Percentiles rank a stretch among this genome's conserved stretches.
Evolutionary conservation across 495 filamentous ascomycete species (phyloP).

Genomic region (Massariosphaeria phaeospora): DNA sequence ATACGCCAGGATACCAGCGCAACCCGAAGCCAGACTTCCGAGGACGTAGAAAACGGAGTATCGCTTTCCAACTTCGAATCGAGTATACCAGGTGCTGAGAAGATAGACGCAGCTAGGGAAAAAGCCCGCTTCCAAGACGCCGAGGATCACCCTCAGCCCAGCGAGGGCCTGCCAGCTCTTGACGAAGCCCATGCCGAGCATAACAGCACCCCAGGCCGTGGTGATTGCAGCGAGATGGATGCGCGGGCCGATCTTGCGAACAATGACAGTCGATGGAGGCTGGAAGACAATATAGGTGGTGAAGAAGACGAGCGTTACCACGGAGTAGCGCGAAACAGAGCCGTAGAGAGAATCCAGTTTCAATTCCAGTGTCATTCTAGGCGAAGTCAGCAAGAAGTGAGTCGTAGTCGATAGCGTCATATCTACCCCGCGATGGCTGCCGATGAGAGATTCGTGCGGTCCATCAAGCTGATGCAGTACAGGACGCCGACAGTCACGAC

Average conservation of each 20-base stretch:
- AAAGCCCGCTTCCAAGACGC: constrained; percentile 62
- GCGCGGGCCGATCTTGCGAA: constrained; percentile 58
- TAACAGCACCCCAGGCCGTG: constrained; percentile 47
- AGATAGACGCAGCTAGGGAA: constrained; percentile 61
- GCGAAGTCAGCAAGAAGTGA: constrained; percentile 7
- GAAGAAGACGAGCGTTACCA: constrained; percentile 62
- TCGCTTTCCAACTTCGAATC: constrained; percentile 61
- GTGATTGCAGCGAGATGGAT: constrained; percentile 52
- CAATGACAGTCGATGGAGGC: constrained; percentile 54
- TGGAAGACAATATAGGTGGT: constrained; percentile 62
- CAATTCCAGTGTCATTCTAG: constrained; percentile 52
- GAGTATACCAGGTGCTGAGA: constrained; percentile 59
- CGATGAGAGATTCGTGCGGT: constrained; percentile 61
- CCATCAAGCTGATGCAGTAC: constrained; percentile 64
- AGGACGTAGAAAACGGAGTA: constrained; percentile 62
- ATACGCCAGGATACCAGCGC: constrained; percentile 60
- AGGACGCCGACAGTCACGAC: constrained; percentile 60
- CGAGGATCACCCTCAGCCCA: constrained; percentile 54
- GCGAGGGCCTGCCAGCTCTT: constrained; percentile 49
- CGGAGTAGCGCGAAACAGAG: constrained; percentile 41
- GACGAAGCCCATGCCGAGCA: constrained; percentile 57
- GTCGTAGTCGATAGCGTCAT: not conserved
- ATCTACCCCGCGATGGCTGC: constrained; percentile 56
- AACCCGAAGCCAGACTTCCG: constrained; percentile 57
- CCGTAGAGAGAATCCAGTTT: constrained; percentile 35